Evolutionary conservation across 192 early-diverging fungal species (phyloP).

Genomic region (Coemansia sp.): DNA sequence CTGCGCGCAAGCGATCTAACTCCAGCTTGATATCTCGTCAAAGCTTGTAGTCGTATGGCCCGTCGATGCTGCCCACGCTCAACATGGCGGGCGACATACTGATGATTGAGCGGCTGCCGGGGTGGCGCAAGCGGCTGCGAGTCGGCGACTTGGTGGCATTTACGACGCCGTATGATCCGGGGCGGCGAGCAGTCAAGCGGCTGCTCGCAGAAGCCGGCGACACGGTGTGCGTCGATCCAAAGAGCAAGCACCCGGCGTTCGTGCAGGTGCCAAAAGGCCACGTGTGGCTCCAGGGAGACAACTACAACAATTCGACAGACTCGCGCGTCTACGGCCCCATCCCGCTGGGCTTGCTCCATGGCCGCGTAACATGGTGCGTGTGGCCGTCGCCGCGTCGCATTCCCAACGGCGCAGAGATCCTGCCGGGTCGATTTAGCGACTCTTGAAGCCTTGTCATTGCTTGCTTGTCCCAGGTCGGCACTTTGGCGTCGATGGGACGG

Average conservation of each 20-base stretch:
- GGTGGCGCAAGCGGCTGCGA: conserved; percentile 43
- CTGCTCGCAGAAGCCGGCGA: conserved; percentile 86
- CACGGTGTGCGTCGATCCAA: conserved; percentile 77
- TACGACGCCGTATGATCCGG: conserved; percentile 70
- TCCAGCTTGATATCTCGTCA: no score
- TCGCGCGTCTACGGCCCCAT: conserved; percentile 90
- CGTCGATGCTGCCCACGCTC: conserved; percentile 92
- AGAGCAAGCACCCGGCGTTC: conserved; percentile 59
- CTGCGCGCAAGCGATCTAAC: no score
- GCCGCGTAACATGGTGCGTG: conserved; percentile 72
- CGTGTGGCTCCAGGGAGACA: conserved; percentile 94
- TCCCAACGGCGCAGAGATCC: conserved; percentile 23
- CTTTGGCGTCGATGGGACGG: no score
- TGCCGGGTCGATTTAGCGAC: conserved; percentile 31
- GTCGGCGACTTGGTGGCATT: conserved; percentile 84
- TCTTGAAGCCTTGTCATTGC: no score
- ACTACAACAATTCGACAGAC: conserved; percentile 87
- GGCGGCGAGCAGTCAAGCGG: conserved; percentile 75
- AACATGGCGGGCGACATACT: conserved; percentile 83
- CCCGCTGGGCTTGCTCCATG: conserved; percentile 76
- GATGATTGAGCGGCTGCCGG: conserved; percentile 69
- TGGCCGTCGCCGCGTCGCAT: conserved; percentile 37
- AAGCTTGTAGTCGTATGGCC: conserved; percentile 63
- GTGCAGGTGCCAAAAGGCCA: conserved; percentile 85
- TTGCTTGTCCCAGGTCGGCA: no score